Conservation (phyloP, 306 rosid species). For the Fragaria vesca region DNA sequence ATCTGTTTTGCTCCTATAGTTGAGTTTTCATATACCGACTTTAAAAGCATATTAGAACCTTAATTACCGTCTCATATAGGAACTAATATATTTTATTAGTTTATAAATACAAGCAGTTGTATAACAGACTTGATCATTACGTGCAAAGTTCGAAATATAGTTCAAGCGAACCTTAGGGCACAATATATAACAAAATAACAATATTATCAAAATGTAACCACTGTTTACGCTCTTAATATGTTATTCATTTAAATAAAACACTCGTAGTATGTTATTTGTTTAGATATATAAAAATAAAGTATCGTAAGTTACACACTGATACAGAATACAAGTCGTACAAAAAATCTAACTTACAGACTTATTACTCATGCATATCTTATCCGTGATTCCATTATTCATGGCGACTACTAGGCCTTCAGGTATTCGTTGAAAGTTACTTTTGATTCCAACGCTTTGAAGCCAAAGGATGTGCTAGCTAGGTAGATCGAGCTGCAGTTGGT, state of each 20-base stretch:
- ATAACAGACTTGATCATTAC: too few species aligned
- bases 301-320: neutral
- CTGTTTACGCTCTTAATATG: neutral
- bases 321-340: too few species aligned
- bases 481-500: neutral
- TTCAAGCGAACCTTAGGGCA: too few species aligned
- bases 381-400: neutral
- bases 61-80: neutral
- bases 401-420: neutral
- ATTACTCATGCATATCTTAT: neutral
- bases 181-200: too few species aligned
- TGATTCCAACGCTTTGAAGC: neutral
- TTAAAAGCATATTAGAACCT: neutral
- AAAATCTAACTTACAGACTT: neutral
- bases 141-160: too few species aligned
- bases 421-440: neutral
- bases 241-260: too few species aligned
- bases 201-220: neutral
- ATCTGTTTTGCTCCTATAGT: neutral
- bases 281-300: neutral
- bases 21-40: neutral
- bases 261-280: neutral
- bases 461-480: neutral
- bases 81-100: too few species aligned
- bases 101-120: too few species aligned